Evolutionary conservation across 176 grass and related monocot genomes (phyloP), one percentile per base, ranked within the genome.

Genomic region (Guadua angustifolia): DNA sequence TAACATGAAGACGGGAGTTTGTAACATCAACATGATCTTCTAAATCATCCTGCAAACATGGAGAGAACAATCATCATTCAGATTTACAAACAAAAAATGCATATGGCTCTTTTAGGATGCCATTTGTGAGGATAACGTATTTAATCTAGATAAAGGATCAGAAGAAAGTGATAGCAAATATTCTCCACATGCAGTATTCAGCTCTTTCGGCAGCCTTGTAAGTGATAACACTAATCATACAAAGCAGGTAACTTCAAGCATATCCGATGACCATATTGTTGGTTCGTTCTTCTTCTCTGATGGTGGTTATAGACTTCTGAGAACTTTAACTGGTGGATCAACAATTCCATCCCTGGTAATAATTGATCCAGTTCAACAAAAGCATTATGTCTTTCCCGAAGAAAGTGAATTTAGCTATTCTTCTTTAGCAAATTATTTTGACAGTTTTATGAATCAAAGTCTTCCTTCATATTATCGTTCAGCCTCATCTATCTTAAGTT

Each of bases 221-320:
- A 70, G 77, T 63, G 46, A 88, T 66, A 69, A 58, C 32, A 73
- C 36, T 49, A 74, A 43, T 32, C 58, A 67, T 67, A 50, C 44
- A 21, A 80, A 55, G 53, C 66, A 82, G 39, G 75, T 56, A 43
- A 83, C 49, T 66, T 67, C 86, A 79, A 71, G 57, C 50, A 85
- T 78, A 66, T 63, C 64, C 13, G 53, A 58, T 82, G 58, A 56
- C 55, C 69, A 56, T 83, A 93, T 98, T 86, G 36, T 62, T 50
- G 91, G 92, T 86, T 88, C 91, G 10, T 86, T 95, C 84, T 95
- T 82, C 89, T 94, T 95, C 85, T 84, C 85, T 67, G 92, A 98
- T 93, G 93, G 92, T 76, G 79, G 70, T 69, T 90, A 95, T 86
- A 92, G 83, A 89, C 83, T 98, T 36, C 77, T 98, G 66, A 75